A percentile compares a stretch with the other conserved stretches of the same genome.
Conservation (phyloP, 768 basidiomycete genomes). For the Dendrothele bispora region DNA sequence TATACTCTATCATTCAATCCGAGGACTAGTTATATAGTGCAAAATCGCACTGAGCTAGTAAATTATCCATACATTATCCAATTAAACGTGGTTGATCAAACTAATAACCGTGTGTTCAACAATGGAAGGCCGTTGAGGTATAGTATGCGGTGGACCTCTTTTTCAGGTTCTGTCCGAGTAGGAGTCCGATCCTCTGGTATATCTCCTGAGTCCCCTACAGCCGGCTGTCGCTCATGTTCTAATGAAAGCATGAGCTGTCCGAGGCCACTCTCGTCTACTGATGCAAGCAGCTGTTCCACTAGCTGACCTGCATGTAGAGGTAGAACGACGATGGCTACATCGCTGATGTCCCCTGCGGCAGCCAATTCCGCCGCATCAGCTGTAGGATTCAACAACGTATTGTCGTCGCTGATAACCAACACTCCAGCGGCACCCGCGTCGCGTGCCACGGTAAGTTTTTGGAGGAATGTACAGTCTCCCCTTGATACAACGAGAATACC, state of each 20-base stretch:
- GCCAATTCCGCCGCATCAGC: slow-evolving; percentile 55
- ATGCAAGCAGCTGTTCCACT: slow-evolving; percentile 56
- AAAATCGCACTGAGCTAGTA: background rate
- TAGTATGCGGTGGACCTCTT: slow-evolving; percentile 47
- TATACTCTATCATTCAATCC: slow-evolving; percentile 84
- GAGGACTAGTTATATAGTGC: slow-evolving; percentile 47
- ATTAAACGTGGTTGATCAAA: slow-evolving; percentile 34
- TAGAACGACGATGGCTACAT: slow-evolving; percentile 62
- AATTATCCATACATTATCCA: background rate
- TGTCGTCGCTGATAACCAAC: slow-evolving; percentile 69
- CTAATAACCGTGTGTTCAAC: slow-evolving; percentile 70
- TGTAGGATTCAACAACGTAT: slow-evolving; percentile 63
- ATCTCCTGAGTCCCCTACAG: slow-evolving; percentile 24
- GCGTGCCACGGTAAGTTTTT: slow-evolving; percentile 74
- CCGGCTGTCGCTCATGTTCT: slow-evolving; percentile 34
- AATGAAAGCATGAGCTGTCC: slow-evolving; percentile 55
- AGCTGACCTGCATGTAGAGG: slow-evolving; percentile 49
- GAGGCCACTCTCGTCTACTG: slow-evolving; percentile 43
- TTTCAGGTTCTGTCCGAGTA: slow-evolving; percentile 25
- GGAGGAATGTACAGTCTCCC: slow-evolving; percentile 85
- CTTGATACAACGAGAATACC: slow-evolving; percentile 65
- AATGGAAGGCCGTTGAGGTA: slow-evolving; percentile 78
- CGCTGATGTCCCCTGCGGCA: slow-evolving; percentile 56
- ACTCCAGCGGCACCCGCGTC: slow-evolving; percentile 76
- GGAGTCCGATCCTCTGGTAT: slow-evolving; percentile 18